These are phyloP conservation scores for Candida railenensis DNA, from an alignment of 805 yeast species.

Conservation along the genomic window DNA sequence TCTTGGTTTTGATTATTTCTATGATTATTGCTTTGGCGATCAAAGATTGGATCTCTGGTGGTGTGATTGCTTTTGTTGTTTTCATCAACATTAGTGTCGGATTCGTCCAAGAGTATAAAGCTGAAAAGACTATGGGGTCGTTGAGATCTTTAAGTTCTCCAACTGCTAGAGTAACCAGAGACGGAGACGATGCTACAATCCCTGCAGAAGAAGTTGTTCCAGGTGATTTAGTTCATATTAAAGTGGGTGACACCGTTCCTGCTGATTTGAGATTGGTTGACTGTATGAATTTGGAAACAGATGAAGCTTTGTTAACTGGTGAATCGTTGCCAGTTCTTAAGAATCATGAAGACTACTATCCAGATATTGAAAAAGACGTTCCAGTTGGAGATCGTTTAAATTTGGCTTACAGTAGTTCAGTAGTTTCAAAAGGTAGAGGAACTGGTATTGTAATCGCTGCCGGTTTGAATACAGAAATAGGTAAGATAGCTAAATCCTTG, in stretches of 20 bases:
- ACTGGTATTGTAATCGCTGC: conserved; percentile 65
- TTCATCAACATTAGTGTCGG: conserved; percentile 65
- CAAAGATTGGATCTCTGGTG: conserved; percentile 79
- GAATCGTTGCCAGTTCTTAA: conserved; percentile 67
- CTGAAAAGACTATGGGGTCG: conserved; percentile 79
- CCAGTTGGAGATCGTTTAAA: conserved; percentile 76
- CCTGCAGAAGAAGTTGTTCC: conserved; percentile 69
- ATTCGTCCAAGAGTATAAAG: conserved; percentile 66
- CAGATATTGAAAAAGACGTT: conserved; percentile 24
- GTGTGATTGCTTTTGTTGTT: conserved; percentile 72
- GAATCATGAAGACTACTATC: conserved; percentile 41
- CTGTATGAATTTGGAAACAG: conserved; percentile 65
- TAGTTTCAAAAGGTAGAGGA: conserved; percentile 75
- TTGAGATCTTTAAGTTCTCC: conserved; percentile 67
- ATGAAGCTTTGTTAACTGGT: conserved; percentile 66
- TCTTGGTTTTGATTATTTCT: conserved; percentile 65
- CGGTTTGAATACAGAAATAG: conserved; percentile 74
- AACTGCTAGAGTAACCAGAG: conserved; percentile 63
- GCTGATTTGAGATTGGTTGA: conserved; percentile 66
- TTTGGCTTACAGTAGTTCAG: conserved; percentile 68
- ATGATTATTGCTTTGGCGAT: conserved; percentile 72
- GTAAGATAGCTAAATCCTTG: conserved; percentile 63
- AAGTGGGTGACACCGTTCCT: conserved; percentile 74
- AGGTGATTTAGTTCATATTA: conserved; percentile 64
- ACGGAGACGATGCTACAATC: conserved; percentile 55